phyloP scores from a whole-genome alignment of 164 flowering plant genomes.

The Brasenia schreberi region DNA sequence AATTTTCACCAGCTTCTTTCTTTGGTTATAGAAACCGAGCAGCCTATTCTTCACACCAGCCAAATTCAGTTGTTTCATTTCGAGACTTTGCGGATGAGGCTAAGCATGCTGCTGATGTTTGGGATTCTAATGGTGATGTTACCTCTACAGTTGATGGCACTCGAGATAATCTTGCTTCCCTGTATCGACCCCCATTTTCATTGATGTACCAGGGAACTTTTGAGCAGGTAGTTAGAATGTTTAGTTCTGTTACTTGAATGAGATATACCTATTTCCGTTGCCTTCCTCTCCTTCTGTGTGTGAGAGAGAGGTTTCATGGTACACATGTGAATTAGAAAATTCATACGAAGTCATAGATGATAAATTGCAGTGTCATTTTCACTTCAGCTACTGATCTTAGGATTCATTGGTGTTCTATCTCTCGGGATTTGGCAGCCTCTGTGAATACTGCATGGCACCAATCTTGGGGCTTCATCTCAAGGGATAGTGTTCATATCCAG shows the following conservation, averaged over 20 bases:
- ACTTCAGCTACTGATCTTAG: too few relatives aligned
- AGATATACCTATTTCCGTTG: not conserved
- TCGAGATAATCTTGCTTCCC: conserved; percentile 74
- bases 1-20: not conserved
- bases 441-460: too few relatives aligned
- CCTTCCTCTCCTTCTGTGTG: too few relatives aligned
- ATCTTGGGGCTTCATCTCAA: too few relatives aligned
- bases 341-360: too few relatives aligned
- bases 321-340: too few relatives aligned
- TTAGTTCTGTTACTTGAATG: not conserved
- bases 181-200: conserved; percentile 78
- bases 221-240: conserved; percentile 38
- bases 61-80: conserved; percentile 62
- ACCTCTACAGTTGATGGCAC: conserved; percentile 36
- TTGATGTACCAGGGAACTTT: conserved; percentile 68
- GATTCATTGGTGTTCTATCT: too few relatives aligned
- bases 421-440: too few relatives aligned
- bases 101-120: conserved; percentile 50
- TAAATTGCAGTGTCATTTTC: too few relatives aligned
- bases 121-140: conserved; percentile 59
- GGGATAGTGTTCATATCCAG: too few relatives aligned
- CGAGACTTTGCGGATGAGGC: conserved; percentile 85
- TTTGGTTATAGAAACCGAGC: conserved; percentile 20
- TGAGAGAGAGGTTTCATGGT: too few relatives aligned
- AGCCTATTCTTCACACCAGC: conserved; percentile 39